These are phyloP conservation scores for Hemisphaericaspora xylofermentans DNA, from an alignment of 1,139 yeast genomes.

Conservation along the genomic window DNA sequence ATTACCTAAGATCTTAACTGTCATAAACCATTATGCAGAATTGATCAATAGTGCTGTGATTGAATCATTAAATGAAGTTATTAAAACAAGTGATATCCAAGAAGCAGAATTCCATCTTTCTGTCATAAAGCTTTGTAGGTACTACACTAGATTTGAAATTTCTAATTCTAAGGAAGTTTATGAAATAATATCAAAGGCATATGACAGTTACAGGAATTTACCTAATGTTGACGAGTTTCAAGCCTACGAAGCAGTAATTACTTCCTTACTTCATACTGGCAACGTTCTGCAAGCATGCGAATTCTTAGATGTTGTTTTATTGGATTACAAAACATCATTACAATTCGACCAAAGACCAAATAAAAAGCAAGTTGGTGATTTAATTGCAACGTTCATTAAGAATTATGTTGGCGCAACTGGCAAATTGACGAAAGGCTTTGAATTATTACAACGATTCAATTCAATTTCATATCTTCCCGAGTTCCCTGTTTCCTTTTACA, in stretches of 20 bases:
- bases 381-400: constrained; percentile 33
- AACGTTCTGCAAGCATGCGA: constrained; percentile 52
- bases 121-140: constrained; percentile 22
- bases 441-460: constrained; percentile 31
- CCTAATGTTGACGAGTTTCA: constrained; percentile 35
- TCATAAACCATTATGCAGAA: constrained; percentile 29
- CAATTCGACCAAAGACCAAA: constrained; percentile 16
- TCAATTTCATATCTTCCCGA: constrained; percentile 40
- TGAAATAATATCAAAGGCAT: constrained; percentile 28
- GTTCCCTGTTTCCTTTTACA: constrained; percentile 30
- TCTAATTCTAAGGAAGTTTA: constrained; percentile 22
- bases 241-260: constrained; percentile 51
- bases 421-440: constrained; percentile 23
- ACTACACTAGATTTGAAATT: constrained; percentile 20
- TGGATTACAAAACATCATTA: constrained; percentile 27
- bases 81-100: constrained; percentile 2
- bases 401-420: constrained; percentile 22
- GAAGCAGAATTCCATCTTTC: constrained; percentile 6
- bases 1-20: constrained; percentile 27
- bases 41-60: constrained; percentile 25
- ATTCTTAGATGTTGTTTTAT: constrained; percentile 49
- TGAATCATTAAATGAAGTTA: constrained; percentile 6
- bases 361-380: constrained; percentile 26
- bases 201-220: constrained; percentile 22
- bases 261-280: constrained; percentile 50